These are phyloP conservation scores for Crotalaria pallida DNA, from an alignment of 306 rosid genomes.

Conservation along the genomic window DNA sequence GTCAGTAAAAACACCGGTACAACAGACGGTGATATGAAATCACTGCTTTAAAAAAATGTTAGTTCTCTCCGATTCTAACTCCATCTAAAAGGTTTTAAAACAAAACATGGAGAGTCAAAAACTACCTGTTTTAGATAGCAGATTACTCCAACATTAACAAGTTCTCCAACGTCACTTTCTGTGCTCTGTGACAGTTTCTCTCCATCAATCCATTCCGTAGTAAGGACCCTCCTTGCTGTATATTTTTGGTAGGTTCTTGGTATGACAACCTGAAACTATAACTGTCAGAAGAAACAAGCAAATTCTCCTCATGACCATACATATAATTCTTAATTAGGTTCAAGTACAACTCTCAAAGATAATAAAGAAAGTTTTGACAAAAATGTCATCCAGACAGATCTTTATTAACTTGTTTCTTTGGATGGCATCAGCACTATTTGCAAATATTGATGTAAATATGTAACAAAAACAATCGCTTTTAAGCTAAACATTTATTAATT, in stretches of 20 bases:
- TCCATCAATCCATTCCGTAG: conserved; percentile 89
- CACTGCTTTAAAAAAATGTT: neutral
- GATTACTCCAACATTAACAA: conserved; percentile 97
- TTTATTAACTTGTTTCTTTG: neutral
- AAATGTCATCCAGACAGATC: conserved; percentile 1
- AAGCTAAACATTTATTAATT: neutral
- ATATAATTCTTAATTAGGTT: neutral
- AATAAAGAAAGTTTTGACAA: neutral
- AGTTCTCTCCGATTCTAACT: neutral
- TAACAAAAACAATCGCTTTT: neutral
- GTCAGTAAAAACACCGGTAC: neutral
- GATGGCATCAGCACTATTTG: neutral
- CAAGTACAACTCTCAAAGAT: neutral
- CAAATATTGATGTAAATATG: neutral
- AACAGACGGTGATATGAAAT: conserved; percentile 1
- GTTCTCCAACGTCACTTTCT: conserved; percentile 92
- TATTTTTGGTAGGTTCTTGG: conserved; percentile 78
- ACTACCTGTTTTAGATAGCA: conserved; percentile 95
- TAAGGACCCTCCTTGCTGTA: conserved; percentile 96
- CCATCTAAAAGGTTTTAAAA: neutral
- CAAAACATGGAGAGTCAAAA: conserved; percentile 12
- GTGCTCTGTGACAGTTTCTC: conserved; percentile 95
- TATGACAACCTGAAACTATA: conserved; percentile 71
- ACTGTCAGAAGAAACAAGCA: conserved; percentile 25
- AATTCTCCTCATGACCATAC: conserved; percentile 10